Conservation (phyloP, 352 stramenopile genomes). For the Blastocystis sp. region DNA sequence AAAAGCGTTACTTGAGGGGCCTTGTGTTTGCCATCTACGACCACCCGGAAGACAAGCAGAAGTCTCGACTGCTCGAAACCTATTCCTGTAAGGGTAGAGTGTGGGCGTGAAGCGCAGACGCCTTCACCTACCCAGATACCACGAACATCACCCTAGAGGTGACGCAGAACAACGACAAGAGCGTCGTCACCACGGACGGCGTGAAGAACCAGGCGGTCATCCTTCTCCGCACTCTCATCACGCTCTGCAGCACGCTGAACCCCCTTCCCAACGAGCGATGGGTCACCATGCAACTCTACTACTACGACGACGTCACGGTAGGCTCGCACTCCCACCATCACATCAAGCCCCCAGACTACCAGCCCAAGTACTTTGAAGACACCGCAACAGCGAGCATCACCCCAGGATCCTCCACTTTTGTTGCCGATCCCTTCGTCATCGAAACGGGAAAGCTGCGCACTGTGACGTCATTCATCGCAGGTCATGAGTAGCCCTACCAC, state of each 20-base stretch:
- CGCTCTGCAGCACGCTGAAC: slow-evolving; percentile 48
- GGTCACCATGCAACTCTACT: slow-evolving; percentile 53
- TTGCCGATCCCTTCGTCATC: slow-evolving; percentile 29
- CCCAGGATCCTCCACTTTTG: slow-evolving; percentile 4
- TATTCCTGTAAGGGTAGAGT: slow-evolving; percentile 17
- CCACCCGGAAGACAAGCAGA: slow-evolving; percentile 17
- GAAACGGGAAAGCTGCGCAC: slow-evolving; percentile 14
- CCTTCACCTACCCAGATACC: slow-evolving; percentile 31
- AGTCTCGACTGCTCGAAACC: slow-evolving; percentile 31
- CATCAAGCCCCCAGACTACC: slow-evolving; percentile 47
- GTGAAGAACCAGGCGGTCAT: slow-evolving; percentile 60
- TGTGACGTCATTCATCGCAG: neutral
- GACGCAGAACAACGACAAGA: slow-evolving; percentile 46
- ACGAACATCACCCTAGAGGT: slow-evolving; percentile 17
- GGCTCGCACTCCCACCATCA: neutral
- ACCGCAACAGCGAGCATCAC: neutral
- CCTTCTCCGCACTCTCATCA: slow-evolving; percentile 49
- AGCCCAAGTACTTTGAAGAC: slow-evolving; percentile 42
- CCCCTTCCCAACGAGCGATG: slow-evolving; percentile 40
- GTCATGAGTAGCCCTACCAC: neutral
- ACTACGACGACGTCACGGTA: slow-evolving; percentile 59
- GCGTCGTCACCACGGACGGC: slow-evolving; percentile 6
- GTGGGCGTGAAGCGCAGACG: neutral
- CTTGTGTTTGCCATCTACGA: slow-evolving; percentile 63
- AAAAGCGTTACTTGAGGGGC: slow-evolving; percentile 47